These are phyloP conservation scores for Sarocladiaceae sp. DNA, from an alignment of 2,329 filamentous ascomycete genomes.

Conservation along the genomic window DNA sequence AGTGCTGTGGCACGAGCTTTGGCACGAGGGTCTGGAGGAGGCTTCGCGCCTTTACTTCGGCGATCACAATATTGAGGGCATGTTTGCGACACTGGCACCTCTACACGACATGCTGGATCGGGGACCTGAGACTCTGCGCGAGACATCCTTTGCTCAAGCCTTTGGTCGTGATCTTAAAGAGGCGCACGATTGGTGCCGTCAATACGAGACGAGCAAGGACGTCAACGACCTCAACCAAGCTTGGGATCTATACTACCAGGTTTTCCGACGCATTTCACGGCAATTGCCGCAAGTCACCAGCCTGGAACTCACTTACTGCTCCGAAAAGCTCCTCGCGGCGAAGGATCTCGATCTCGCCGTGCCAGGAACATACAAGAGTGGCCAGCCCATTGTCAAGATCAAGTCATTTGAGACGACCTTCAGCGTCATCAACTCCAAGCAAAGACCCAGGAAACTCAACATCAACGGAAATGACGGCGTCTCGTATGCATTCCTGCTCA, in stretches of 20 bases:
- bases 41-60: conserved; percentile 95
- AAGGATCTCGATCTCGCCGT: conserved; percentile 86
- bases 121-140: conserved; percentile 85
- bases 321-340: conserved; percentile 81
- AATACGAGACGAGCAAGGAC: conserved; percentile 83
- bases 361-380: conserved; percentile 88
- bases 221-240: conserved; percentile 94
- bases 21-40: conserved; percentile 97
- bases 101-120: conserved; percentile 86
- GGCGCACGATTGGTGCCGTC: conserved; percentile 90
- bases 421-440: conserved; percentile 92
- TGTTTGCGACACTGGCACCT: conserved; percentile 87
- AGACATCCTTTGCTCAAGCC: conserved; percentile 95
- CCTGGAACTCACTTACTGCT: conserved; percentile 93
- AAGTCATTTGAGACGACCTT: conserved; percentile 85
- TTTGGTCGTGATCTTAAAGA: conserved; percentile 94
- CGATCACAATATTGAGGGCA: conserved; percentile 94
- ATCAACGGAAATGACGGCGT: conserved; percentile 84
- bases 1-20: conserved; percentile 96
- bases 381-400: conserved; percentile 73
- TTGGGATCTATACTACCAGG: conserved; percentile 98
- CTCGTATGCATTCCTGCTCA: conserved; percentile 82
- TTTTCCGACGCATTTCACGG: conserved; percentile 90
- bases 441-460: conserved; percentile 83
- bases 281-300: conserved; percentile 90